Evolutionary conservation across 306 rosid species (phyloP).

Genomic region (Castanopsis chinensis): DNA sequence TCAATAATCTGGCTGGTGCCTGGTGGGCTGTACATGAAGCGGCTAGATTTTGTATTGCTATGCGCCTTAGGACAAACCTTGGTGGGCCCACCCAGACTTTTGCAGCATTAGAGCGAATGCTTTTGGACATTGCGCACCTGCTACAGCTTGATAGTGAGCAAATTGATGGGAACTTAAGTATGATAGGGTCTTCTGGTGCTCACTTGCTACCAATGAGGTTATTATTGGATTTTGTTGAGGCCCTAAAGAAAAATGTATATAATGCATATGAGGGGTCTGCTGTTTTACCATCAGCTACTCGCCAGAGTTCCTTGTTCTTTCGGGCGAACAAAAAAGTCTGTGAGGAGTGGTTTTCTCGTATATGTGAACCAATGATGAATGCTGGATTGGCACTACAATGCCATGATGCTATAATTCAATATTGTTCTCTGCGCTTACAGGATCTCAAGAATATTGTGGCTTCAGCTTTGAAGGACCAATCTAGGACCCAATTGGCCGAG

Average conservation of each 20-base stretch:
- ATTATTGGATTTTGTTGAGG: conserved; percentile 85
- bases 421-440: conserved; percentile 77
- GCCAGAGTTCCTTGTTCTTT: conserved; percentile 87
- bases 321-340: conserved; percentile 96
- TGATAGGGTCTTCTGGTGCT: conserved; percentile 95
- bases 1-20: conserved; percentile 84
- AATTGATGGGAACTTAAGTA: conserved; percentile 83
- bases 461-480: conserved; percentile 65
- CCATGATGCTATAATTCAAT: conserved; percentile 83
- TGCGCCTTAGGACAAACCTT: conserved; percentile 89
- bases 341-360: conserved; percentile 99
- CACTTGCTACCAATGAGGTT: conserved; percentile 92
- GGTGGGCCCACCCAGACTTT: conserved; percentile 99
- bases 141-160: conserved; percentile 87
- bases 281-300: conserved; percentile 67
- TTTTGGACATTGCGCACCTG: conserved; percentile 81
- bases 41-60: conserved; percentile 81
- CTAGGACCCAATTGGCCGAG: conserved; percentile 68
- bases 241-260: conserved; percentile 88
- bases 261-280: conserved; percentile 96
- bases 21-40: conserved; percentile 98
- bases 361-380: conserved; percentile 98
- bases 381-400: conserved; percentile 94
- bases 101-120: conserved; percentile 95
- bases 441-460: conserved; percentile 69